A percentile compares a stretch with the other conserved stretches of the same genome.
phyloP scores from a whole-genome alignment of 768 basidiomycete species.

The Hysterangium stoloniferum region DNA sequence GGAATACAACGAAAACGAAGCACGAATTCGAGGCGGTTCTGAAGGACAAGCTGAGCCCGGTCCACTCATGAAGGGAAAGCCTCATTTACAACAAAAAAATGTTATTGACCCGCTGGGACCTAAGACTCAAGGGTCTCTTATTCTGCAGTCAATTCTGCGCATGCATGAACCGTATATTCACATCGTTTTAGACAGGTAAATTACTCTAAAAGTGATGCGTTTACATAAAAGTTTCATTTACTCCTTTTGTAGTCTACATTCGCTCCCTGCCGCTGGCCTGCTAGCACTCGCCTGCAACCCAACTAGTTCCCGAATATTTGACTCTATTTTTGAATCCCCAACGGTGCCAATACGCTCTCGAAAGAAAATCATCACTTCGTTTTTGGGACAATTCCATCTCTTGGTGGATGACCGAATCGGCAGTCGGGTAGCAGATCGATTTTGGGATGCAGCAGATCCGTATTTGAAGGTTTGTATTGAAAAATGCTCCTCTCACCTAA shows the following conservation, averaged over 20 bases:
- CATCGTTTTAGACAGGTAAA: conserved; percentile 63
- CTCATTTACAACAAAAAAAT: too few species aligned
- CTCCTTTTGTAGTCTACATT: conserved; percentile 39
- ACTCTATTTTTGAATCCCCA: conserved; percentile 56
- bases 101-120: conserved; percentile 43
- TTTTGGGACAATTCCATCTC: conserved; percentile 70
- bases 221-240: neutral
- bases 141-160: conserved; percentile 76
- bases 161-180: conserved; percentile 61
- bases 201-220: neutral
- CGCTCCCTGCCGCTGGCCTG: conserved; percentile 51
- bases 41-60: neutral
- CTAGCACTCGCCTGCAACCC: conserved; percentile 54
- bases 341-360: conserved; percentile 58
- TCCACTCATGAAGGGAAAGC: conserved; percentile 16
- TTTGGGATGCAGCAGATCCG: conserved; percentile 86
- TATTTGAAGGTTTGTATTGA: conserved; percentile 66
- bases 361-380: conserved; percentile 60
- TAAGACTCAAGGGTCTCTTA: conserved; percentile 75
- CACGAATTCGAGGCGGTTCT: conserved; percentile 11
- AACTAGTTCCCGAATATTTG: conserved; percentile 72
- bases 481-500: neutral
- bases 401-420: conserved; percentile 90
- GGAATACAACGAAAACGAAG: conserved; percentile 21
- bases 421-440: conserved; percentile 83